Evolutionary conservation across 108 stramenopile genomes (phyloP).

Genomic region (Nannochloropsis salina): DNA sequence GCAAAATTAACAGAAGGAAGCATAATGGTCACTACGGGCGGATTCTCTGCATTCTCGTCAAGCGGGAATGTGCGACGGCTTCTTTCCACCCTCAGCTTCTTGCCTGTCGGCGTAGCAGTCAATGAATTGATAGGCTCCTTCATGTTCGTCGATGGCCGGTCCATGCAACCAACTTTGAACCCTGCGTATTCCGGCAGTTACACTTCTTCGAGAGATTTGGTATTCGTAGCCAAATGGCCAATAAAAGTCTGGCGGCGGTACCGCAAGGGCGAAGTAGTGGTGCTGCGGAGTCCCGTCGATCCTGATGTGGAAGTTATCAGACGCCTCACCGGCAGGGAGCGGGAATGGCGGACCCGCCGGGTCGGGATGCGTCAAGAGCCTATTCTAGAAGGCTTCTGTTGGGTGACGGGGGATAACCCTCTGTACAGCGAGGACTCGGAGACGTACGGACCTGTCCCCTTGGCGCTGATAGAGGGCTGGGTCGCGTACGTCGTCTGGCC

Average conservation of each 20-base stretch:
- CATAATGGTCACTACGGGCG: no score
- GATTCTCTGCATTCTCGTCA: no score
- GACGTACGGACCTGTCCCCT: background rate
- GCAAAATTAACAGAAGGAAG: no score
- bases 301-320: background rate
- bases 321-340: background rate
- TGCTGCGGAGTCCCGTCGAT: background rate
- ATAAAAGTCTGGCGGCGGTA: background rate
- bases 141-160: background rate
- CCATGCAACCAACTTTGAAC: background rate
- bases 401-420: background rate
- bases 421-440: background rate
- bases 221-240: background rate
- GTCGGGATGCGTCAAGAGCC: background rate
- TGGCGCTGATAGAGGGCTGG: background rate
- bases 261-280: background rate
- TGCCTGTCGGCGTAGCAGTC: background rate
- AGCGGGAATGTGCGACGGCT: background rate
- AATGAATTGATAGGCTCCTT: background rate
- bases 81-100: background rate
- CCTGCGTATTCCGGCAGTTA: background rate
- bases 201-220: background rate
- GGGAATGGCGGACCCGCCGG: background rate
- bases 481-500: background rate
- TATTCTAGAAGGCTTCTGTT: background rate